These are phyloP conservation scores for Kondoa subrosea DNA, from an alignment of 768 basidiomycete species.

Conservation along the genomic window DNA sequence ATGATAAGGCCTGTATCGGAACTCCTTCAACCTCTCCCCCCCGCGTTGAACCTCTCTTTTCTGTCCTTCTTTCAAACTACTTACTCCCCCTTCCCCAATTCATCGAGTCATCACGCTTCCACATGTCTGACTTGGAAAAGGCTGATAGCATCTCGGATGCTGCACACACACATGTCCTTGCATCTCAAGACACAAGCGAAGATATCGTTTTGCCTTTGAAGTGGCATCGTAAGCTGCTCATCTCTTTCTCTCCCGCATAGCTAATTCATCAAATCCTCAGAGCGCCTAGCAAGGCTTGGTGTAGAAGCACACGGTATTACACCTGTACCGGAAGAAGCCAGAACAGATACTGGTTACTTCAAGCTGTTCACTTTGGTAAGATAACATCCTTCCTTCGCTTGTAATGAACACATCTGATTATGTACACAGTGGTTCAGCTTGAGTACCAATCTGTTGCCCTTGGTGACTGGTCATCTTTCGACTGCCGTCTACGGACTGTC, in stretches of 20 bases:
- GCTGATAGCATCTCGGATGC: neutral
- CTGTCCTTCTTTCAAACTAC: too few relatives aligned
- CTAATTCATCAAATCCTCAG: neutral
- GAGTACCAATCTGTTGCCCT: neutral
- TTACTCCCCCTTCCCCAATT: too few relatives aligned
- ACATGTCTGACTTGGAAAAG: neutral
- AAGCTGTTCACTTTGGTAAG: slow-evolving; percentile 1
- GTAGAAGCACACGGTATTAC: neutral
- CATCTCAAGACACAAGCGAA: neutral
- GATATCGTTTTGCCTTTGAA: neutral
- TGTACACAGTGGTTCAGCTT: slow-evolving; percentile 6
- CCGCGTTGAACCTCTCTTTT: too few relatives aligned
- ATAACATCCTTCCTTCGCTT: too few relatives aligned
- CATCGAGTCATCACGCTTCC: too few relatives aligned
- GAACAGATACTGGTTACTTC: neutral
- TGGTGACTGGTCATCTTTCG: neutral
- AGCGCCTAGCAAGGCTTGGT: neutral
- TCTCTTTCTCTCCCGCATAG: neutral
- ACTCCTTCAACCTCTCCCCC: too few relatives aligned
- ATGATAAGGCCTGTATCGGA: too few relatives aligned
- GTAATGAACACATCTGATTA: too few relatives aligned
- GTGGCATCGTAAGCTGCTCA: neutral
- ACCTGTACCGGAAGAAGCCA: slow-evolving; percentile 2
- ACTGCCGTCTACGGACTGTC: slow-evolving; percentile 2
- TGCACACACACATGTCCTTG: neutral